A percentile compares a stretch with the other conserved stretches of the same genome.
Evolutionary conservation across 2,329 filamentous ascomycete species (phyloP).

Genomic region (Alternaria rosae): DNA sequence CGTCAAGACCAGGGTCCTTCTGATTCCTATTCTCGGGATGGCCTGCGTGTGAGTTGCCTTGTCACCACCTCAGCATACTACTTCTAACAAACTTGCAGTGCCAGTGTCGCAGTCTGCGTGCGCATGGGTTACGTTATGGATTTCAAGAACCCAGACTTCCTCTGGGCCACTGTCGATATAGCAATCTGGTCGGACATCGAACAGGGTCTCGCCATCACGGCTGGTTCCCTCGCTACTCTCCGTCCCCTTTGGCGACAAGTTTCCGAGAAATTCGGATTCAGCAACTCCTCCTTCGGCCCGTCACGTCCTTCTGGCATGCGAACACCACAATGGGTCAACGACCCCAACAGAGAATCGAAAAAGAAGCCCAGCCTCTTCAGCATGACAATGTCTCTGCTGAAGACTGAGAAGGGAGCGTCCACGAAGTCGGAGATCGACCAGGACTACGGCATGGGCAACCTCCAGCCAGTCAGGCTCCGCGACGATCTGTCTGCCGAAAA

Average conservation of each 20-base stretch:
- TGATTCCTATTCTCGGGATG: slow-evolving; percentile 59
- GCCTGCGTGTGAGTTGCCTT: slow-evolving; percentile 56
- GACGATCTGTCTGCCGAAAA: slow-evolving; percentile 33
- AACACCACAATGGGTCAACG: slow-evolving; percentile 29
- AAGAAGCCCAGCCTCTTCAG: slow-evolving; percentile 33
- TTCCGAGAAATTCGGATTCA: slow-evolving; percentile 30
- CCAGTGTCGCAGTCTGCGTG: slow-evolving; percentile 46
- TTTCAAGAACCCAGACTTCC: slow-evolving; percentile 46
- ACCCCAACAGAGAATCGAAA: slow-evolving; percentile 14
- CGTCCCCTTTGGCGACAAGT: slow-evolving; percentile 45
- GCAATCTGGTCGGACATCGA: slow-evolving; percentile 50
- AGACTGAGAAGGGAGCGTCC: slow-evolving; percentile 27
- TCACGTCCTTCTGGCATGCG: slow-evolving; percentile 23
- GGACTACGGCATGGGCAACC: slow-evolving; percentile 32
- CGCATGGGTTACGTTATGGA: slow-evolving; percentile 47
- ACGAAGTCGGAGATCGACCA: slow-evolving; percentile 23
- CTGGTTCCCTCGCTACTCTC: slow-evolving; percentile 47
- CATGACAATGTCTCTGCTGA: slow-evolving; percentile 31
- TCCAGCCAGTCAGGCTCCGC: slow-evolving; percentile 35
- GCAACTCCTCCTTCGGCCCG: slow-evolving; percentile 15
- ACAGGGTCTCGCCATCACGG: slow-evolving; percentile 48
- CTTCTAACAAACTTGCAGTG: slow-evolving; percentile 25
- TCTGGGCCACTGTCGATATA: slow-evolving; percentile 47
- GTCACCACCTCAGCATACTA: not conserved
- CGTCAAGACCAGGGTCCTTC: slow-evolving; percentile 54